phyloP scores from a whole-genome alignment of 441 rosid species.

The Jatropha multifida region DNA sequence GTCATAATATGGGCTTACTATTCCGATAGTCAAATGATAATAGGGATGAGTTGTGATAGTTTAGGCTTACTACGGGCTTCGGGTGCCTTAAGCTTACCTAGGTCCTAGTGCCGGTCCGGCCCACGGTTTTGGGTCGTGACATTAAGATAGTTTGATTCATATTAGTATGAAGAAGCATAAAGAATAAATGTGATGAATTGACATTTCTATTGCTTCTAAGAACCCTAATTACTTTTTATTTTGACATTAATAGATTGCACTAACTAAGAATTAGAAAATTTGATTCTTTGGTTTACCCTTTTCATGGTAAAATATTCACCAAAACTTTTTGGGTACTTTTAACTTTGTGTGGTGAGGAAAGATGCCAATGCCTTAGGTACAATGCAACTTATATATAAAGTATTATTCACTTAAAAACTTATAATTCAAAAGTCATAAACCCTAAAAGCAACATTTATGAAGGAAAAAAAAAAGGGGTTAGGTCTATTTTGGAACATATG shows the following conservation, averaged over 20 bases:
- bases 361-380: conserved; percentile 21
- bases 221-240: not conserved
- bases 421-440: no score
- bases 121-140: no score
- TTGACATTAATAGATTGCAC: not conserved
- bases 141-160: no score
- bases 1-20: no score
- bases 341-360: conserved; percentile 14
- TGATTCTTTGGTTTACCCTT: conserved; percentile 23
- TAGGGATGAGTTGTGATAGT: no score
- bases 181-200: not conserved
- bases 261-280: not conserved
- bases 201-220: not conserved
- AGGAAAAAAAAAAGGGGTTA: not conserved
- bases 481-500: conserved; percentile 27
- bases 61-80: no score
- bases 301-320: conserved; percentile 32
- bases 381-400: not conserved
- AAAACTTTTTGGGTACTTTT: not conserved
- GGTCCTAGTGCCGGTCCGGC: no score
- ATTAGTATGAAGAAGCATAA: no score
- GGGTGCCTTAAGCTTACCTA: no score
- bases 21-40: no score
- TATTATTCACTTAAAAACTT: no score
- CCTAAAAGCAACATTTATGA: not conserved